Evolutionary conservation across 371 early-diverging fungal species (phyloP).

Genomic region (Rhizomucor pusillus): DNA sequence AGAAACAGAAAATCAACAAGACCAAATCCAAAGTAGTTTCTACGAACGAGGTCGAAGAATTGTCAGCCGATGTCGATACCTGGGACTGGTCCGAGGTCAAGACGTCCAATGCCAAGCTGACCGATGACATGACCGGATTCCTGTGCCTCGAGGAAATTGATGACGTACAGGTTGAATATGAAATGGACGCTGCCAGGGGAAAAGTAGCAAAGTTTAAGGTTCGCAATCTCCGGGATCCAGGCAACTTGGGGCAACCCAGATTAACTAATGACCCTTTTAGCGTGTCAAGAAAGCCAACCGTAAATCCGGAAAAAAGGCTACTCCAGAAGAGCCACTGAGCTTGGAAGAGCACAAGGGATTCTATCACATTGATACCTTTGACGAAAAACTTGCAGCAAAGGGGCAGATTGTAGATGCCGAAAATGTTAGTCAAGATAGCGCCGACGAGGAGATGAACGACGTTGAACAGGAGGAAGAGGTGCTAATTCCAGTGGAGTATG

Average conservation of each 20-base stretch:
- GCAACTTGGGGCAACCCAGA: background rate
- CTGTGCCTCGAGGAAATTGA: constrained; percentile 85
- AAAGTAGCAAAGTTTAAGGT: constrained; percentile 74
- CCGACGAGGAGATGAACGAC: constrained; percentile 18
- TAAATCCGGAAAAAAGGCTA: constrained; percentile 35
- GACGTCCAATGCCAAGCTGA: constrained; percentile 38
- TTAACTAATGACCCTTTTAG: constrained; percentile 16
- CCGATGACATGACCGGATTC: constrained; percentile 77
- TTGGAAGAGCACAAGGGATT: constrained; percentile 43
- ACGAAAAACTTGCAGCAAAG: constrained; percentile 31
- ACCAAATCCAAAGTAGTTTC: too few species aligned
- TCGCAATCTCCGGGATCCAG: background rate
- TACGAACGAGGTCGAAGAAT: constrained; percentile 12
- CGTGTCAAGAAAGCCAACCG: constrained; percentile 44
- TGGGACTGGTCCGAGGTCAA: constrained; percentile 67
- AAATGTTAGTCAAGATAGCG: background rate
- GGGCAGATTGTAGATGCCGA: background rate
- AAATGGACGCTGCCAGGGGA: constrained; percentile 60
- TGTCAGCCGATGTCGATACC: constrained; percentile 36
- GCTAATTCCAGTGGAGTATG: constrained; percentile 10
- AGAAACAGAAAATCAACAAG: too few species aligned
- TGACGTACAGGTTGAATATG: constrained; percentile 77
- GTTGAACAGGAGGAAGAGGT: too few species aligned
- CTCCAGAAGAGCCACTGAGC: constrained; percentile 46
- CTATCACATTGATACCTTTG: constrained; percentile 60